phyloP scores from a whole-genome alignment of 345 rosid genomes.

The Euphorbia lathyris region DNA sequence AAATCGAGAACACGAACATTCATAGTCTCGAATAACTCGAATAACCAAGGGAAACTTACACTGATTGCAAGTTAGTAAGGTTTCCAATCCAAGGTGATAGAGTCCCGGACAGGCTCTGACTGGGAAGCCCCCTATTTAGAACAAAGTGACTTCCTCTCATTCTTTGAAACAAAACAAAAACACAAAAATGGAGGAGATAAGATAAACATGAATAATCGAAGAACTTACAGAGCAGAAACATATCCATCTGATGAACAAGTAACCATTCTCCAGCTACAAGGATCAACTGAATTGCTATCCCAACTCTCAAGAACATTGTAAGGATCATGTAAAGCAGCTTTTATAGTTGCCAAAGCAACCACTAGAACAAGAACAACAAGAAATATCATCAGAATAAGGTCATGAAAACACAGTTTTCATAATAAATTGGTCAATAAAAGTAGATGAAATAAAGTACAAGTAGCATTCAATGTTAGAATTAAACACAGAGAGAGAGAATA shows the following conservation, averaged over 20 bases:
- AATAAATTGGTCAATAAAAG: not conserved
- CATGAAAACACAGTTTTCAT: not conserved
- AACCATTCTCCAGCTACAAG: conserved; percentile 99
- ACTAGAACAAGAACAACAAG: conserved; percentile 35
- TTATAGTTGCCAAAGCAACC: conserved; percentile 83
- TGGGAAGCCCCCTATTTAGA: conserved; percentile 78
- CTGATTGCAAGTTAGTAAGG: conserved; percentile 76
- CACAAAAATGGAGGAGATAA: not conserved
- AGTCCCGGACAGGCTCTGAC: conserved; percentile 92
- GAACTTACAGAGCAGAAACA: conserved; percentile 89
- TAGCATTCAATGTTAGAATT: not conserved
- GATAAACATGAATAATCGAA: not conserved
- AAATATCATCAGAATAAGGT: not conserved
- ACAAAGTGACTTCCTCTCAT: not conserved
- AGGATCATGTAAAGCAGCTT: conserved; percentile 74
- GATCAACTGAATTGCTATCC: conserved; percentile 98
- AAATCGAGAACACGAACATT: not conserved
- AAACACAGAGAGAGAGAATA: not conserved
- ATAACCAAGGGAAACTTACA: conserved; percentile 46
- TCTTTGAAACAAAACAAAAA: not conserved
- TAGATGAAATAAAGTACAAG: not conserved
- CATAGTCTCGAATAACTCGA: conserved; percentile 2
- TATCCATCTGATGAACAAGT: conserved; percentile 77
- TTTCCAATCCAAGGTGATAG: conserved; percentile 83
- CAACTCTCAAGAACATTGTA: conserved; percentile 90